A percentile compares a stretch with the other conserved stretches of the same genome.
phyloP scores from a whole-genome alignment of 257 asterid species.

The Datura wrightii region DNA sequence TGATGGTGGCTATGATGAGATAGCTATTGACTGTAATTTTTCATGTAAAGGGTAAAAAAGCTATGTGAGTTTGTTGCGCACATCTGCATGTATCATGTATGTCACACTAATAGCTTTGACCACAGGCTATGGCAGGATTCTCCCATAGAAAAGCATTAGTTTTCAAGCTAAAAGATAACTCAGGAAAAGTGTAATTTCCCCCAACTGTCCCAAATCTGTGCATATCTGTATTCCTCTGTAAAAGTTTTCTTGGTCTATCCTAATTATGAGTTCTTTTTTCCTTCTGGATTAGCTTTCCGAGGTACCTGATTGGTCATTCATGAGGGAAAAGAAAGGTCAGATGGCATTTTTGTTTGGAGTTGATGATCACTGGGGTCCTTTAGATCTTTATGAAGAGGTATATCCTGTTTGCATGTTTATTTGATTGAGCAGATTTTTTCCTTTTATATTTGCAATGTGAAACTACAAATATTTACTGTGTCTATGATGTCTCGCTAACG shows the following conservation, averaged over 20 bases:
- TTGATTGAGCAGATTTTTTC: not conserved
- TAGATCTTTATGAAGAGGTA: constrained; percentile 84
- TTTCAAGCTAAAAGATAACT: constrained; percentile 7
- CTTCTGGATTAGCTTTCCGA: constrained; percentile 57
- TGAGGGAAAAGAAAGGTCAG: constrained; percentile 61
- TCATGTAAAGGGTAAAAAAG: not conserved
- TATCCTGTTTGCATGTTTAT: not conserved
- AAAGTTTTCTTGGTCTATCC: not conserved
- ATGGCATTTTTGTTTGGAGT: constrained; percentile 76
- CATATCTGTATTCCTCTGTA: not conserved
- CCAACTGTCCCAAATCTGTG: not conserved
- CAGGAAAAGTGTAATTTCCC: not conserved
- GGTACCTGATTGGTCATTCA: constrained; percentile 73
- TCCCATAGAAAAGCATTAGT: constrained; percentile 7
- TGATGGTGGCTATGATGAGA: constrained; percentile 4
- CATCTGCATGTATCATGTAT: constrained; percentile 13
- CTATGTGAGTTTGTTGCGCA: not conserved
- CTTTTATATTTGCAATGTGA: not conserved
- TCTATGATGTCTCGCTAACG: not conserved
- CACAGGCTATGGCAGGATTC: not conserved
- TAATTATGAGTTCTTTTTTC: not conserved
- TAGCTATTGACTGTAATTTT: not conserved
- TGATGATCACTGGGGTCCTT: constrained; percentile 97
- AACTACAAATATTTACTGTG: not conserved
- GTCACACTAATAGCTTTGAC: constrained; percentile 5